These are phyloP conservation scores for Scutellaria galericulata DNA, from an alignment of 257 asterid species.

Conservation along the genomic window DNA sequence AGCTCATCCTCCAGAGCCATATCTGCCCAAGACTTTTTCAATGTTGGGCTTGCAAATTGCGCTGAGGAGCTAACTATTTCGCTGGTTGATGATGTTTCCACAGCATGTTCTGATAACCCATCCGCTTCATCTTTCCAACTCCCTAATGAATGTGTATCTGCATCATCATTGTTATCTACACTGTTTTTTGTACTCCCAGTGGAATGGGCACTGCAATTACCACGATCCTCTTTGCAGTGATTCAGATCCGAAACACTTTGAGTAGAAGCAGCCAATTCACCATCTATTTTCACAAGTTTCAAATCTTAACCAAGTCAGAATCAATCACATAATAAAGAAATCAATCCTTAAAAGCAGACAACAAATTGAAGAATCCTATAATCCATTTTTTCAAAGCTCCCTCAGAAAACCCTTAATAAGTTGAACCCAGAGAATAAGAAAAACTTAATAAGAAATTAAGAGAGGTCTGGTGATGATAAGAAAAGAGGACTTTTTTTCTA, in stretches of 20 bases:
- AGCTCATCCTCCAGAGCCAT: constrained; percentile 93
- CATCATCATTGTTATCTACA: constrained; percentile 51
- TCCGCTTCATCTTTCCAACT: constrained; percentile 74
- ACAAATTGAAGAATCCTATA: neutral
- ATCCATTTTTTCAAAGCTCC: neutral
- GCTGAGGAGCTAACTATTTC: constrained; percentile 43
- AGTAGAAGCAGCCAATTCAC: constrained; percentile 39
- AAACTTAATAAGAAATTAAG: neutral
- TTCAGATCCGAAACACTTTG: constrained; percentile 36
- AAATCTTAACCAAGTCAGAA: constrained; percentile 20
- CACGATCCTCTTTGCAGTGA: constrained; percentile 44
- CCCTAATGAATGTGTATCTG: constrained; percentile 68
- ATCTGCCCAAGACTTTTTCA: constrained; percentile 94
- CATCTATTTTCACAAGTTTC: constrained; percentile 41
- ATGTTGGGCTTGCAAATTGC: constrained; percentile 41
- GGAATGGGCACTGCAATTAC: constrained; percentile 52
- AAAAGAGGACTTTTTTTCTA: neutral
- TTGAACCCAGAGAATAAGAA: neutral
- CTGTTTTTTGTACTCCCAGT: constrained; percentile 51
- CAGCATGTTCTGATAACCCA: constrained; percentile 42
- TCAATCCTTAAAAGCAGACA: neutral
- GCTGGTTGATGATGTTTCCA: constrained; percentile 41
- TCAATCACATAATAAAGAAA: constrained; percentile 15
- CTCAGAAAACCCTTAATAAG: neutral
- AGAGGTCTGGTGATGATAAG: neutral